Percentiles rank a stretch among this genome's conserved stretches.
These are phyloP conservation scores for Fusarium goolgardi DNA, from an alignment of 2,329 filamentous ascomycete genomes.

Conservation along the genomic window DNA sequence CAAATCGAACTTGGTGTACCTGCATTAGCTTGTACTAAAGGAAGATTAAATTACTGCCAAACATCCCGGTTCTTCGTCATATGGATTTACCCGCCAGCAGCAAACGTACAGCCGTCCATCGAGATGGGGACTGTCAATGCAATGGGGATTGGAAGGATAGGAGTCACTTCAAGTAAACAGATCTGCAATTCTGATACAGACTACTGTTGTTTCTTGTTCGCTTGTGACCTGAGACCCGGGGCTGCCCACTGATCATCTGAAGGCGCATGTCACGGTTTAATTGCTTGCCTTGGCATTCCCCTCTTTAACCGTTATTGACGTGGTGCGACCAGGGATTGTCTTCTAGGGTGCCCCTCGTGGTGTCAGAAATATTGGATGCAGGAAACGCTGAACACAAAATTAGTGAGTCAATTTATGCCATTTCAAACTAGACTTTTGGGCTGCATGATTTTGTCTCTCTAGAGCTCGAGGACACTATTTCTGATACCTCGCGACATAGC, in stretches of 20 bases:
- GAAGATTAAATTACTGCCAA: constrained; percentile 35
- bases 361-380: background rate
- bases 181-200: constrained; percentile 22
- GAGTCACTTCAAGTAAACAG: constrained; percentile 14
- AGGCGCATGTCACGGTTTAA: constrained; percentile 35
- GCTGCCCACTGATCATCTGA: constrained; percentile 29
- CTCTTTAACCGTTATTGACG: constrained; percentile 37
- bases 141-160: constrained; percentile 6
- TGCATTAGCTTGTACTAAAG: constrained; percentile 36
- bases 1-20: constrained; percentile 35
- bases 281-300: constrained; percentile 37
- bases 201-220: constrained; percentile 13
- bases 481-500: constrained; percentile 21
- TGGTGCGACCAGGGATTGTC: constrained; percentile 25
- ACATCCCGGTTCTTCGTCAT: constrained; percentile 17
- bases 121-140: background rate
- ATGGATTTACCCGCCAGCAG: background rate
- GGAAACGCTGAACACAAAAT: background rate
- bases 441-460: background rate
- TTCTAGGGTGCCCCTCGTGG: constrained; percentile 8
- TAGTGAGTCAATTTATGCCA: background rate
- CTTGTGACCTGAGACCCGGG: constrained; percentile 24
- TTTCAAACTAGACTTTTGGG: fast-evolving
- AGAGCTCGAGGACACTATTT: background rate
- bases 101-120: background rate